phyloP scores from a whole-genome alignment of 1,139 yeast genomes.

The Geotrichum candidum region DNA sequence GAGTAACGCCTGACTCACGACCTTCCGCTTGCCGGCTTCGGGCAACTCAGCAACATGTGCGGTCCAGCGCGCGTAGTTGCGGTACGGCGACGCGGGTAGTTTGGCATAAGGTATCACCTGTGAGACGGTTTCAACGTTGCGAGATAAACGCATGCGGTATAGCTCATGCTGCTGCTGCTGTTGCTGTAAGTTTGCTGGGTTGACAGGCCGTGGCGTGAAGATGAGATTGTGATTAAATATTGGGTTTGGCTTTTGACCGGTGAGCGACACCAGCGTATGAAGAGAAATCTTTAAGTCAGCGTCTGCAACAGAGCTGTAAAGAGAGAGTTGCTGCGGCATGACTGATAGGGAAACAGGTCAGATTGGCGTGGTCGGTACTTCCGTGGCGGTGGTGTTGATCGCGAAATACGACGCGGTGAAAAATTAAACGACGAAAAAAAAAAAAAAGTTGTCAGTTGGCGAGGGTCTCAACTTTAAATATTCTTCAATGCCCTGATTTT shows the following conservation, averaged over 20 bases:
- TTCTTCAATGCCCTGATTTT: not conserved
- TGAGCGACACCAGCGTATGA: slow-evolving; percentile 33
- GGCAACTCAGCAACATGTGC: slow-evolving; percentile 75
- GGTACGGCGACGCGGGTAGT: not conserved
- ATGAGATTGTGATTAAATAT: slow-evolving; percentile 28
- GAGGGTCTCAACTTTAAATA: not conserved
- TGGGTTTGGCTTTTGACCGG: slow-evolving; percentile 34
- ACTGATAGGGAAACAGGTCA: not conserved
- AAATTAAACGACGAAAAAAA: not conserved
- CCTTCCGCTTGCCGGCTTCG: slow-evolving; percentile 71
- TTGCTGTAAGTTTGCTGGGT: not conserved
- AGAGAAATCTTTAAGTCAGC: slow-evolving; percentile 32
- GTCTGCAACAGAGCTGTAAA: slow-evolving; percentile 30
- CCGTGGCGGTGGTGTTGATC: not conserved
- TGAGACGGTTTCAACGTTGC: slow-evolving; percentile 12
- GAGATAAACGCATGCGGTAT: slow-evolving; percentile 30
- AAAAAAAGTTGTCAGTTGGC: not conserved
- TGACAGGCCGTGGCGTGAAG: slow-evolving; percentile 28
- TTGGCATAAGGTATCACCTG: not conserved
- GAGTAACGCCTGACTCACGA: slow-evolving; percentile 60
- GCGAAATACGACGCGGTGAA: not conserved
- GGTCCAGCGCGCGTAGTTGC: slow-evolving; percentile 43
- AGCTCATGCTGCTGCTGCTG: slow-evolving; percentile 30
- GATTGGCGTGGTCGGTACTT: not conserved
- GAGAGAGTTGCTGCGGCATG: slow-evolving; percentile 37